phyloP scores from a whole-genome alignment of 2,329 filamentous ascomycete species.

The Sphaerulina populicola region DNA sequence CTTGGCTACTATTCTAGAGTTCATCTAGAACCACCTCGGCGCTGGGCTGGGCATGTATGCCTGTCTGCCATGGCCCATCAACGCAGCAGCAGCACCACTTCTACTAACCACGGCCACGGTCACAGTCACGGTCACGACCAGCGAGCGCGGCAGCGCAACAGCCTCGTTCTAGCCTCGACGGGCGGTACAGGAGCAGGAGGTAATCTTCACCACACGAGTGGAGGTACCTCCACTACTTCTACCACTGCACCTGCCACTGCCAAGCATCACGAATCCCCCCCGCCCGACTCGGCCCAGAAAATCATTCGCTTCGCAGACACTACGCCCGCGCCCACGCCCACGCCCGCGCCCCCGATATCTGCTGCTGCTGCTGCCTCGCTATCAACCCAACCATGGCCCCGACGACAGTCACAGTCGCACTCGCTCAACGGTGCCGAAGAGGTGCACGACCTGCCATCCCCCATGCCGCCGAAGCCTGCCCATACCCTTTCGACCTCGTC shows the following conservation, averaged over 20 bases:
- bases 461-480: background rate
- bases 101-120: background rate
- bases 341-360: too few species aligned
- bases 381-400: too few species aligned
- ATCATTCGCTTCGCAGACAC: slow-evolving; percentile 1
- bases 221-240: too few species aligned
- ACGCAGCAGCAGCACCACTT: background rate
- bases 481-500: background rate
- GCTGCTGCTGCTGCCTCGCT: too few species aligned
- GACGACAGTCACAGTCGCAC: background rate
- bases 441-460: background rate
- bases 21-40: too few species aligned
- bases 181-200: too few species aligned
- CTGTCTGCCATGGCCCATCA: background rate
- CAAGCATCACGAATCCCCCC: slow-evolving; percentile 6
- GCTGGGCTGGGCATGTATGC: background rate
- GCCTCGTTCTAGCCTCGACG: background rate
- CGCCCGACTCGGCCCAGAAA: slow-evolving; percentile 4
- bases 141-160: background rate
- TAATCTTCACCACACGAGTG: too few species aligned
- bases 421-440: background rate
- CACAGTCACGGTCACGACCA: too few species aligned
- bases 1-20: too few species aligned
- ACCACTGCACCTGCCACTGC: background rate
- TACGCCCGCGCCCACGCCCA: background rate